Conservation (phyloP, 1,139 yeast species). For the Scheffersomyces titani region DNA sequence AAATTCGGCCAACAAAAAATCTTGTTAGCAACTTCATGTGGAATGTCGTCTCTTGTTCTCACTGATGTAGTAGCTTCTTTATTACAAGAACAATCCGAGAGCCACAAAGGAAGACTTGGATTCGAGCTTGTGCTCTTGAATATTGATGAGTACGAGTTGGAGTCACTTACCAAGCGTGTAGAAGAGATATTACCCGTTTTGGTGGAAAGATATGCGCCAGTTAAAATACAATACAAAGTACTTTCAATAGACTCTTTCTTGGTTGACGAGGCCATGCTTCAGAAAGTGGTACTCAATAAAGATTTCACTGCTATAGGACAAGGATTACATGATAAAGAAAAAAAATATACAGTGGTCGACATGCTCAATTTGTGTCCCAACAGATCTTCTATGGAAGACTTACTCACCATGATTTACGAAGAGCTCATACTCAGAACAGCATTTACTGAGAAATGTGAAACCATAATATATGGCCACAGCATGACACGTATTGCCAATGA, state of each 20-base stretch:
- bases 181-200: constrained; percentile 21
- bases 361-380: constrained; percentile 41
- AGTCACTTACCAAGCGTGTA: constrained; percentile 16
- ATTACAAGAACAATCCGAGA: constrained; percentile 57
- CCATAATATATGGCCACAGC: constrained; percentile 72
- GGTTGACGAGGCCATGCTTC: constrained; percentile 23
- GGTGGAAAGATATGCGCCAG: constrained; percentile 20
- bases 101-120: constrained; percentile 69
- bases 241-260: constrained; percentile 41
- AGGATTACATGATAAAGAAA: constrained; percentile 4
- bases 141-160: constrained; percentile 41
- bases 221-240: constrained; percentile 33
- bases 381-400: constrained; percentile 65
- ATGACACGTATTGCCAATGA: constrained; percentile 85
- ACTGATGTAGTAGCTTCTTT: constrained; percentile 66
- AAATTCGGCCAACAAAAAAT: constrained; percentile 40
- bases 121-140: constrained; percentile 59
- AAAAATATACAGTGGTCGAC: constrained; percentile 19
- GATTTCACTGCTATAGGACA: constrained; percentile 27
- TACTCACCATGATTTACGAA: constrained; percentile 49
- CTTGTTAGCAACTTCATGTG: constrained; percentile 64
- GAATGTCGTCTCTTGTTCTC: constrained; percentile 64
- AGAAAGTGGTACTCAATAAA: constrained; percentile 25
- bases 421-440: constrained; percentile 55
- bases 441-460: constrained; percentile 42